Conservation (phyloP, 2,329 filamentous ascomycete species). For the Niveomyces coronatus region DNA sequence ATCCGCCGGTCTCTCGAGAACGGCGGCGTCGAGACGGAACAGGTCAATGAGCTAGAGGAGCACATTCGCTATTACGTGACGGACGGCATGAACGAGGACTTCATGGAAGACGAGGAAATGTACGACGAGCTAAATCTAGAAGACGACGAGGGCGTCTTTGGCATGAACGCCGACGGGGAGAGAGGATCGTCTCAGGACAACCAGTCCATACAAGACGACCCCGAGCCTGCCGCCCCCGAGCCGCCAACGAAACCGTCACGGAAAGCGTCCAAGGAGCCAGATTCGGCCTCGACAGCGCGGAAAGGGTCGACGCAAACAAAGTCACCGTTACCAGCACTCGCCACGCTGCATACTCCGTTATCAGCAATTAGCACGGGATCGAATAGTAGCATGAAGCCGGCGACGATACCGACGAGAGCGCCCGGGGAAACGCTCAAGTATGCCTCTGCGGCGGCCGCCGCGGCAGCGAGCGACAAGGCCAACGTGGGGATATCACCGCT, state of each 20-base stretch:
- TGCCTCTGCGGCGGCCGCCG: slow-evolving; percentile 88
- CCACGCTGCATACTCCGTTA: slow-evolving; percentile 72
- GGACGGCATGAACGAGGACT: slow-evolving; percentile 80
- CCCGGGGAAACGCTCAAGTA: slow-evolving; percentile 92
- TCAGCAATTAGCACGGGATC: slow-evolving; percentile 50
- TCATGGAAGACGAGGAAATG: slow-evolving; percentile 85
- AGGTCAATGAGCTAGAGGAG: slow-evolving; percentile 83
- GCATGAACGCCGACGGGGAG: slow-evolving; percentile 71
- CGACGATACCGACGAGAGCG: slow-evolving; percentile 70
- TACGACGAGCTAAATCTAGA: slow-evolving; percentile 92
- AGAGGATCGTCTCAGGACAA: slow-evolving; percentile 90
- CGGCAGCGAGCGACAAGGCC: slow-evolving; percentile 76
- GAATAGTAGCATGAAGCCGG: slow-evolving; percentile 76
- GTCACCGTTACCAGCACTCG: slow-evolving; percentile 84
- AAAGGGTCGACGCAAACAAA: slow-evolving; percentile 85
- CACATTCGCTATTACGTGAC: slow-evolving; percentile 92
- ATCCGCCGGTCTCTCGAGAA: slow-evolving; percentile 87
- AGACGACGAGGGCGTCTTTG: slow-evolving; percentile 82
- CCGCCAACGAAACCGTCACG: slow-evolving; percentile 33
- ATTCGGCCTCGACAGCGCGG: slow-evolving; percentile 34
- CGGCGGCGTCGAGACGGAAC: slow-evolving; percentile 75
- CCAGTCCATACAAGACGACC: slow-evolving; percentile 83
- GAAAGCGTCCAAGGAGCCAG: slow-evolving; percentile 51
- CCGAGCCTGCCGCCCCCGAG: slow-evolving; percentile 44
- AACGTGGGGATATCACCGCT: slow-evolving; percentile 88